Conservation (phyloP, 768 basidiomycete species). For the Kwoniella dendrophila region DNA sequence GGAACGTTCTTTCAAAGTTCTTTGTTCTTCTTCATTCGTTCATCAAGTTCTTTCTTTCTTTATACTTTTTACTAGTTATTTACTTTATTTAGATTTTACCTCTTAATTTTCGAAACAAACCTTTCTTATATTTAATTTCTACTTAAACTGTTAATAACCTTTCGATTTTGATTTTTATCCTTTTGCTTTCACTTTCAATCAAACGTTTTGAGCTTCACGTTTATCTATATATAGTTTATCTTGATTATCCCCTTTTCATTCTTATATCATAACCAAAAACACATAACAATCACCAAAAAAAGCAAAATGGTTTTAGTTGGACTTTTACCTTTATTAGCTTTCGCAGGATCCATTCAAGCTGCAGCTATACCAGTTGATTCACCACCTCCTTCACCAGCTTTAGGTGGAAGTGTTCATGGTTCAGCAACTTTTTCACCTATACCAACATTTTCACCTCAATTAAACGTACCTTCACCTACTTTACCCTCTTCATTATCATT, state of each 20-base stretch:
- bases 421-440: conserved; percentile 20
- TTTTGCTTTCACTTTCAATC: not conserved
- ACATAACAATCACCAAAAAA: too few species aligned
- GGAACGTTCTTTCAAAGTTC: too few species aligned
- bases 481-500: not conserved
- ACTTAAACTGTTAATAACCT: too few species aligned
- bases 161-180: not conserved
- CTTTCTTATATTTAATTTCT: too few species aligned
- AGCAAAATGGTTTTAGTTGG: conserved; percentile 24
- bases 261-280: too few species aligned
- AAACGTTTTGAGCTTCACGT: too few species aligned
- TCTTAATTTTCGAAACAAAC: not conserved
- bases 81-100: conserved; percentile 8
- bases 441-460: conserved; percentile 18
- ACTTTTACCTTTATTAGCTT: conserved; percentile 19
- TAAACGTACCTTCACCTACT: conserved; percentile 13
- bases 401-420: conserved; percentile 3
- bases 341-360: conserved; percentile 12
- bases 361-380: conserved; percentile 16
- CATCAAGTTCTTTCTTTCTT: not conserved
- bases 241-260: too few species aligned
- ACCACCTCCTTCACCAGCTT: conserved; percentile 16
- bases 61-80: not conserved
- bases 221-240: too few species aligned
- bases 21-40: not conserved